Percentiles rank a stretch among this genome's conserved stretches.
Evolutionary conservation across 1,284 basidiomycete species (phyloP).

Genomic region (Cystobasidiaceae sp.): DNA sequence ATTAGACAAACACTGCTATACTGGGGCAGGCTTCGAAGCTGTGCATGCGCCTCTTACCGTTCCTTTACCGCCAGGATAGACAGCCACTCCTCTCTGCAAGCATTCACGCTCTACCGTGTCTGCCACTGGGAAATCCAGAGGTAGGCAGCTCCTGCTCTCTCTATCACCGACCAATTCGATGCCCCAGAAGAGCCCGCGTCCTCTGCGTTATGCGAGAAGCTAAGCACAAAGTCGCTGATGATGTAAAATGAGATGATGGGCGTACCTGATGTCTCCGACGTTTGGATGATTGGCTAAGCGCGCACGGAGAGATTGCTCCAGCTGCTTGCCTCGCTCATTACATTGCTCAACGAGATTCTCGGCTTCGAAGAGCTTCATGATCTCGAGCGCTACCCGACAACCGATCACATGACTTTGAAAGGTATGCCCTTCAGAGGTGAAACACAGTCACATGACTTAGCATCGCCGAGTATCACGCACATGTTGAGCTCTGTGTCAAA

Average conservation of each 20-base stretch:
- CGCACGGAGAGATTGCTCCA: constrained; percentile 56
- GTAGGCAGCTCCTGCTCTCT: constrained; percentile 39
- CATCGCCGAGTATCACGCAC: neutral
- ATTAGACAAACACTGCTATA: neutral
- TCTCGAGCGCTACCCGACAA: constrained; percentile 70
- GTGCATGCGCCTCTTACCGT: constrained; percentile 30
- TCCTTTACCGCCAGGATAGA: constrained; percentile 42
- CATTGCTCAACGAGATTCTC: constrained; percentile 59
- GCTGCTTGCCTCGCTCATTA: constrained; percentile 58
- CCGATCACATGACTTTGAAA: constrained; percentile 73
- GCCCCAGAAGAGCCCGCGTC: constrained; percentile 72
- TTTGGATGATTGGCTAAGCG: constrained; percentile 57
- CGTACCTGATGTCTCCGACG: constrained; percentile 47
- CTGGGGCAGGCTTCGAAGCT: no score
- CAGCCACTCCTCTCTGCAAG: constrained; percentile 37
- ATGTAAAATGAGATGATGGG: neutral
- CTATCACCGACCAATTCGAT: constrained; percentile 59
- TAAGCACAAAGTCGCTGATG: constrained; percentile 49
- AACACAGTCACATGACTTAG: neutral
- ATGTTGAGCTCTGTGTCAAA: neutral
- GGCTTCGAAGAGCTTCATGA: constrained; percentile 63
- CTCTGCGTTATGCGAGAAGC: constrained; percentile 67
- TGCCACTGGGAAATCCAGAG: constrained; percentile 35
- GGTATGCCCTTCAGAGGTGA: constrained; percentile 68
- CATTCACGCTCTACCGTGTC: constrained; percentile 37